phyloP scores from a whole-genome alignment of 1,284 basidiomycete genomes.

The Cerrena zonata region DNA sequence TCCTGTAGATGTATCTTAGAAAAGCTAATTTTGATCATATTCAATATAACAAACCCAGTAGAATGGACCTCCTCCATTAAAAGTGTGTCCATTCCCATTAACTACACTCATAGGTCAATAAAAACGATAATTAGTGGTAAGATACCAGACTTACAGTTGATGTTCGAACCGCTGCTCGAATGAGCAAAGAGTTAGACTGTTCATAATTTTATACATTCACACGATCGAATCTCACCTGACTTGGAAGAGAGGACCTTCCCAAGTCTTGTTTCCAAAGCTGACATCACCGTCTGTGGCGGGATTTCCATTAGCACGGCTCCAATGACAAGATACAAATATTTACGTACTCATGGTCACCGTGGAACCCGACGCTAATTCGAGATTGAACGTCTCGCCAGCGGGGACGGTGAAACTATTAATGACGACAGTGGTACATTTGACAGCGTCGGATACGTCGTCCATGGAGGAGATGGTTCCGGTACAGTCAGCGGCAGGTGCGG shows the following conservation, averaged over 20 bases:
- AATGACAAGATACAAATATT: not conserved
- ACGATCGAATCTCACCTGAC: conserved; percentile 14
- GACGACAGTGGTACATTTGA: conserved; percentile 42
- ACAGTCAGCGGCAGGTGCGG: conserved; percentile 20
- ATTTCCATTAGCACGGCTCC: not conserved
- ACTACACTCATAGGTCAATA: too few species aligned
- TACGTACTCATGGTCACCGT: conserved; percentile 37
- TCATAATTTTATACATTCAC: too few species aligned
- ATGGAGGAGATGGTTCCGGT: conserved; percentile 40
- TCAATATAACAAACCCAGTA: conserved; percentile 29
- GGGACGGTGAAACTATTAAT: conserved; percentile 40
- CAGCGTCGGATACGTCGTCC: conserved; percentile 37
- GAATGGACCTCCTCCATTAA: conserved; percentile 35
- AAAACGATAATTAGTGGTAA: too few species aligned
- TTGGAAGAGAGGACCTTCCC: conserved; percentile 31
- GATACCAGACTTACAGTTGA: conserved; percentile 28
- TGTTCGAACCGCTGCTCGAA: conserved; percentile 24
- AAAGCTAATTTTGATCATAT: not conserved
- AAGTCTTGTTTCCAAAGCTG: conserved; percentile 28
- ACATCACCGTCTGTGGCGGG: conserved; percentile 26
- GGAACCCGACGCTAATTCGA: conserved; percentile 21
- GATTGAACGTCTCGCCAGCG: conserved; percentile 28
- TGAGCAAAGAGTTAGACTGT: too few species aligned
- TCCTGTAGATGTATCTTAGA: conserved; percentile 26
- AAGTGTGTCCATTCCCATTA: conserved; percentile 36